These are phyloP conservation scores for Diaporthe sp. DNA, from an alignment of 2,329 filamentous ascomycete genomes.

Conservation along the genomic window DNA sequence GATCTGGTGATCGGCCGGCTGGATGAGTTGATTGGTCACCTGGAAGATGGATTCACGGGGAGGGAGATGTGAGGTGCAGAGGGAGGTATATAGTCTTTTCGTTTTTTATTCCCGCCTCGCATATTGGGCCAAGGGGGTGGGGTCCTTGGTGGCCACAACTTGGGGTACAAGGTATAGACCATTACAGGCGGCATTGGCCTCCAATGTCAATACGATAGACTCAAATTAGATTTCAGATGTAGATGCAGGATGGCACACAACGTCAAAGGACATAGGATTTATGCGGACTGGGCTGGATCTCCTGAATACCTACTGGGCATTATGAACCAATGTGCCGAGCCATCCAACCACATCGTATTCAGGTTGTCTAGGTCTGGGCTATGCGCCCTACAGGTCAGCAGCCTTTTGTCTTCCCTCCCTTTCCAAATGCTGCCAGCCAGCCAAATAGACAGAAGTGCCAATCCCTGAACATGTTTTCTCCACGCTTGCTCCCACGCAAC, in stretches of 20 bases:
- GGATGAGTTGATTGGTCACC: conserved; percentile 81
- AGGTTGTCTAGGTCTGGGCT: conserved; percentile 8
- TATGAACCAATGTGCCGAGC: not conserved
- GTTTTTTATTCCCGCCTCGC: not conserved
- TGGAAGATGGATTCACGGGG: conserved; percentile 82
- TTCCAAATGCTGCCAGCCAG: conserved; percentile 12
- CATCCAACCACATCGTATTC: conserved; percentile 31
- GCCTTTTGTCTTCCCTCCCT: conserved; percentile 10
- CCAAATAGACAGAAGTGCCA: conserved; percentile 23
- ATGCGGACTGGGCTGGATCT: too few relatives aligned
- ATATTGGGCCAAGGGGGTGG: not conserved
- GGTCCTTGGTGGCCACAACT: too few relatives aligned
- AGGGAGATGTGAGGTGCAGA: conserved; percentile 45
- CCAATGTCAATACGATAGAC: not conserved
- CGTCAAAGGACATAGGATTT: not conserved
- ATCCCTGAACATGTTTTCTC: conserved; percentile 5
- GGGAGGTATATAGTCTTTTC: too few relatives aligned
- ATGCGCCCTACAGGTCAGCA: conserved; percentile 5
- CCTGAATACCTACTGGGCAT: not conserved
- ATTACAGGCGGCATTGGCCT: not conserved
- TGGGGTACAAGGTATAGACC: not conserved
- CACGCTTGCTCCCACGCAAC: conserved; percentile 15
- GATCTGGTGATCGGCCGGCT: conserved; percentile 79
- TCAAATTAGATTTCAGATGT: not conserved
- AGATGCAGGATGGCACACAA: not conserved